Evolutionary conservation across 805 yeast genomes (phyloP).

Genomic region (Cyberlindnera maclurae): DNA sequence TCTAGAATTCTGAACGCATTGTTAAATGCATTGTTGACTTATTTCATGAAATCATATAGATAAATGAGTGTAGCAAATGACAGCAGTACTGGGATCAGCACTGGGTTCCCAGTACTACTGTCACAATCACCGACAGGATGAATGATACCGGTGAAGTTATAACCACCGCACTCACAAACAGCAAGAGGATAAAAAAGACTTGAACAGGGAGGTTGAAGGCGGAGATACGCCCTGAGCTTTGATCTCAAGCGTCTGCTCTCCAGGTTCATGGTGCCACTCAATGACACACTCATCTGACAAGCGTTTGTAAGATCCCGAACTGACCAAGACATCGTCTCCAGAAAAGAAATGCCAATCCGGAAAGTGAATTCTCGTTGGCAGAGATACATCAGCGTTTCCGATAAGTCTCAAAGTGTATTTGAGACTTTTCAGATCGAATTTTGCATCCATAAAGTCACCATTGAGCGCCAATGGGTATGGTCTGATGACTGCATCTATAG

Average conservation of each 20-base stretch:
- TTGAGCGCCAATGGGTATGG: slow-evolving; percentile 64
- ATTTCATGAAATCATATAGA: not conserved
- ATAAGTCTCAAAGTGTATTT: slow-evolving; percentile 42
- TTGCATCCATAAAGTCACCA: slow-evolving; percentile 50
- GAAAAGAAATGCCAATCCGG: slow-evolving; percentile 68
- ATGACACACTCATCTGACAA: slow-evolving; percentile 39
- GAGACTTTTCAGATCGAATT: slow-evolving; percentile 48
- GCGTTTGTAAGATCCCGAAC: slow-evolving; percentile 50
- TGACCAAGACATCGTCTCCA: slow-evolving; percentile 41
- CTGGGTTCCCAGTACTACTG: too few species aligned
- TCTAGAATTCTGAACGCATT: slow-evolving; percentile 6
- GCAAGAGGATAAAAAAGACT: slow-evolving; percentile 10
- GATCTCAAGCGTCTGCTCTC: slow-evolving; percentile 30
- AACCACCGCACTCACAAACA: slow-evolving; percentile 3
- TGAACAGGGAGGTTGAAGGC: slow-evolving; percentile 2
- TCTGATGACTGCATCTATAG: slow-evolving; percentile 64
- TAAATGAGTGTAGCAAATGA: not conserved
- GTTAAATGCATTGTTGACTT: not conserved
- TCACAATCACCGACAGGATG: not conserved
- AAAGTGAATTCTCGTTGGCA: slow-evolving; percentile 56
- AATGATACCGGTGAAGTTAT: not conserved
- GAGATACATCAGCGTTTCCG: slow-evolving; percentile 19
- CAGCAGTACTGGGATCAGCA: not conserved
- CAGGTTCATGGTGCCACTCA: slow-evolving; percentile 62
- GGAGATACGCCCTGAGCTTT: slow-evolving; percentile 4